These are phyloP conservation scores for Chlamydomonas sphaeroides DNA, from an alignment of 139 green algal genomes.

Conservation along the genomic window DNA sequence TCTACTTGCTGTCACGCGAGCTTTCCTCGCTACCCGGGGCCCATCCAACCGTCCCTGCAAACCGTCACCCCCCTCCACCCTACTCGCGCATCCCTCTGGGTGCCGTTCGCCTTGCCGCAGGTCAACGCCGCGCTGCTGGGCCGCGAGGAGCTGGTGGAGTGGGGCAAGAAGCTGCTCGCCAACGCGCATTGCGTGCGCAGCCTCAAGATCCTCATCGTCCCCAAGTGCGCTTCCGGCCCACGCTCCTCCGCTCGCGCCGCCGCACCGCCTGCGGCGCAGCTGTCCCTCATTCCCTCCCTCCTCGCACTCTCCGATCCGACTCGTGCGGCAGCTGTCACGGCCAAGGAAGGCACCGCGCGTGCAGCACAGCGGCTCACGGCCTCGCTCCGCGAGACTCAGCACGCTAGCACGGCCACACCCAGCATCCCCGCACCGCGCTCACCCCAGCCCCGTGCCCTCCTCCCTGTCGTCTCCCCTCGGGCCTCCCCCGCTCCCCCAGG, in stretches of 20 bases:
- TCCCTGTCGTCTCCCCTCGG: background rate
- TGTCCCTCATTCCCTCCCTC: background rate
- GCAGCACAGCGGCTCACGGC: no score
- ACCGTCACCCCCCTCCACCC: no score
- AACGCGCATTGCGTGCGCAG: background rate
- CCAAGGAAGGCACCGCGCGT: background rate
- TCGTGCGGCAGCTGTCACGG: background rate
- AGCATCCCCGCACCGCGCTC: background rate
- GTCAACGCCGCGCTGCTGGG: conserved; percentile 36
- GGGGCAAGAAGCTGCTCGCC: conserved; percentile 12
- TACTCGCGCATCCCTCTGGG: no score
- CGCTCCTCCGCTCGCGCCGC: no score
- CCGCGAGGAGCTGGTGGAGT: conserved; percentile 18
- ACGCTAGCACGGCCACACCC: no score
- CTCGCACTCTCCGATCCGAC: background rate
- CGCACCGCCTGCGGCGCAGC: no score
- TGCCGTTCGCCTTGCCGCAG: no score
- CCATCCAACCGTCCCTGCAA: no score
- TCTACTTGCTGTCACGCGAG: no score
- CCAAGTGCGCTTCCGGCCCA: background rate
- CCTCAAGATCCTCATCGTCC: conserved; percentile 23
- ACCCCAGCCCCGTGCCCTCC: background rate
- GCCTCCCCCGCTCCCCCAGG: background rate
- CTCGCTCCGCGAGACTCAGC: no score
- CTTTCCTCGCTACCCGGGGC: no score